Base-by-base conservation (phyloP, 2,329 filamentous ascomycete species). In the Pezicula carpinea region DNA sequence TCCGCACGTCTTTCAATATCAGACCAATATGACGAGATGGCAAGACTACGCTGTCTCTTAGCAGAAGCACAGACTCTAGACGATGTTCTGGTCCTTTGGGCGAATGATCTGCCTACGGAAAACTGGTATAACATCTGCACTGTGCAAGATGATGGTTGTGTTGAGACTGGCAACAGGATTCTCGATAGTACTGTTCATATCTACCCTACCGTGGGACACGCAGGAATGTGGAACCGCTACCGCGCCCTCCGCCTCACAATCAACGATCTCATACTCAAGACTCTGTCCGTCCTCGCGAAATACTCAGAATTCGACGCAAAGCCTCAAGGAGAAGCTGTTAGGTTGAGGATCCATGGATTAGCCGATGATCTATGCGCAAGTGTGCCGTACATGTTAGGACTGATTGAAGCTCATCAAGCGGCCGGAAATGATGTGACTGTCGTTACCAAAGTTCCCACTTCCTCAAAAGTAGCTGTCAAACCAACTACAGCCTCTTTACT, bases 221-320 rank as follows among this genome's bases (percentile, higher is more conserved):
- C 44, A 13, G 47, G 46, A 17, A 47, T 52, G 40, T 52, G 50
- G 50, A 45, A 48, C 29, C 47, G 50, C 2, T 52, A 49, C n/a
- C 43, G 47, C 11, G 41, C 41, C 13, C 13, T 49, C 8, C 50
- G 50, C 23, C 40, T 52, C 7, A 23, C 26, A 14, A 39, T 49
- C 2, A 52, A 49, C 38, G 44, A 47, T 15, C 42, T 47, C 22
- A 47, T 49, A 11, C n/a, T 43, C 19, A 47, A 43, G 31, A 35
- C 33, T 19, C 7, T 31, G 31, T 18, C 11, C 17, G 8, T 7
- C 11, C 31, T 29, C 22, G 23, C n/a, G 13, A 15, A 23, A 8
- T 26, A 22, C 31, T 40, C 17, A 7, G 38, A 33, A 14, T 15
- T 18, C 6, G 39, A 43, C 14, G 10, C 34, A 14, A 21, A 39